Base-by-base conservation (phyloP, 331 rosid genomes). In the Spiraea crenata region DNA sequence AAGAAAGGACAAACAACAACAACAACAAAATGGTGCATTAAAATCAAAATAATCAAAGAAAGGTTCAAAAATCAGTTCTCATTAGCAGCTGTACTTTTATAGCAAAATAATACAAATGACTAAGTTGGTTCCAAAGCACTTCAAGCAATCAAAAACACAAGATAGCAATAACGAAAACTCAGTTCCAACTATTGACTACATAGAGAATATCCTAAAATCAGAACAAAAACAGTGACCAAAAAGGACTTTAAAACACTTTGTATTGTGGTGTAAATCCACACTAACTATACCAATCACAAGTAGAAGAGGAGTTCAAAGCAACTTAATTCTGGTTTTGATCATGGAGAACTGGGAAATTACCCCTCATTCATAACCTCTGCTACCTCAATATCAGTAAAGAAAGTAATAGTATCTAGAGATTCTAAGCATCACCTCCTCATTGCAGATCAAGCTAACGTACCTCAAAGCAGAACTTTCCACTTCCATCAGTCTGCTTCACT, bases 381-480 rank as follows among this genome's bases (percentile, higher is more conserved):
- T 50, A 17, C 31, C 57, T 52, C 61, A 44, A 46, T 62, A 72
- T 59, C 79, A 48, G 63, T 54, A 38, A 74, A 61, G 35, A 71
- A 75, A 68, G 17, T 70, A 65, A 9, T 25, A 10, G 31, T 63
- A 61, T 60, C 67, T 63, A 63, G 39, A 63, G 13, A 47, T 47
- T 31, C n/a, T 19, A 70, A 46, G 65, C 45, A 54, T 46, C 16
- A 8, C 38, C 19, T 16, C 40, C 31, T 34, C 34, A n/a, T 17
- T 17, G 63, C 63, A 58, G 50, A n/a, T 67, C 56, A 46, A 64
- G 34, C 71, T 46, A 74, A 51, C 85, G 80, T 86, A 95, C 99
- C 96, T 89, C 96, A 67, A 95, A 95, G 89, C 98, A 95, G 83
- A 95, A 95, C 16, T 81, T 83, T 73, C 99, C 99, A 67, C 65